phyloP scores from a whole-genome alignment of 768 basidiomycete species.

The Boletus pseudopeckii region DNA sequence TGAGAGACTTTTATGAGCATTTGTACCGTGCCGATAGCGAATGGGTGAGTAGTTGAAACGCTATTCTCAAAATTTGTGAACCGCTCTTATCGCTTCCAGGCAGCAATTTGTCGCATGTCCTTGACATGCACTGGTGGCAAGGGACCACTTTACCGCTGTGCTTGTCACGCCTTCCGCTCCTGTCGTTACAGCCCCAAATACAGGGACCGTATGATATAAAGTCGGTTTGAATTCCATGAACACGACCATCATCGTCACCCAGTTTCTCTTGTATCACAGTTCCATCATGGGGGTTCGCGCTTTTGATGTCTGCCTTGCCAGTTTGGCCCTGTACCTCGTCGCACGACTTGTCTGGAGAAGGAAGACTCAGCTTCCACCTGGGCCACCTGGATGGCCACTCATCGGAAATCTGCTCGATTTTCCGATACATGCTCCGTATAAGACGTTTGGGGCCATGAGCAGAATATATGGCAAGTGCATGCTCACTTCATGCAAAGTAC shows the following conservation, averaged over 20 bases:
- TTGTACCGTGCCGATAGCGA: no score
- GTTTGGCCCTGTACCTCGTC: conserved; percentile 6
- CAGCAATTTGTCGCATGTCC: no score
- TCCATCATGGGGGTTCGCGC: not conserved
- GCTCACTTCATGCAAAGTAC: not conserved
- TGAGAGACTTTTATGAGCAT: no score
- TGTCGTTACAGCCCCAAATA: not conserved
- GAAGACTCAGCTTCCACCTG: conserved; percentile 3
- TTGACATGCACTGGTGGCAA: no score
- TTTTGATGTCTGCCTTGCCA: conserved; percentile 8
- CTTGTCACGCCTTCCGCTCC: not conserved
- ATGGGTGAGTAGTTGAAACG: no score
- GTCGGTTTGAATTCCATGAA: no score
- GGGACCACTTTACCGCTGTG: no score
- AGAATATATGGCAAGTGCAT: conserved; percentile 44
- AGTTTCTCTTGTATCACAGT: not conserved
- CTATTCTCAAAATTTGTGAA: no score
- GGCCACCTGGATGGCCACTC: conserved; percentile 31
- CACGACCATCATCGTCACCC: not conserved
- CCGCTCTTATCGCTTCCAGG: no score
- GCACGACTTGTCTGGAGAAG: not conserved
- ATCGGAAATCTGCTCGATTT: conserved; percentile 58
- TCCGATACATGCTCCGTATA: conserved; percentile 47
- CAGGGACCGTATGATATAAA: not conserved
- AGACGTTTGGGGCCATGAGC: conserved; percentile 39